A percentile compares a stretch with the other conserved stretches of the same genome.
These are phyloP conservation scores for Penicillium sp. DNA, from an alignment of 2,329 filamentous ascomycete species.

Conservation along the genomic window DNA sequence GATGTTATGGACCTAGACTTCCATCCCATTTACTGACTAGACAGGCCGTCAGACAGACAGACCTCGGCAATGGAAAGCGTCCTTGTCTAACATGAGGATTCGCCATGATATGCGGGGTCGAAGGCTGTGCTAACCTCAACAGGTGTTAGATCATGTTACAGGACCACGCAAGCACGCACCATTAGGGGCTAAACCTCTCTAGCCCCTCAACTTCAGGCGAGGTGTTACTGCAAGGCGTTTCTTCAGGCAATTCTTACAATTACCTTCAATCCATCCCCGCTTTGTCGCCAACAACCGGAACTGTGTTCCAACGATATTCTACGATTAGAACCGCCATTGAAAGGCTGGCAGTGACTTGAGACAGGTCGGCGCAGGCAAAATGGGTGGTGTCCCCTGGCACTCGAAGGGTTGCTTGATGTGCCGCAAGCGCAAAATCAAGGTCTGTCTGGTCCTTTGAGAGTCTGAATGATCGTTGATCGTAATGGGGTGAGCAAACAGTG, in stretches of 20 bases:
- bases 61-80: not conserved
- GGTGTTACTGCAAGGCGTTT: not conserved
- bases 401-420: constrained; percentile 8
- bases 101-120: not conserved
- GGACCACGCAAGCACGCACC: not conserved
- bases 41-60: not conserved
- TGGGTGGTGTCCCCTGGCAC: constrained; percentile 10
- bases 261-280: not conserved
- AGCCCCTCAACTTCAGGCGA: not conserved
- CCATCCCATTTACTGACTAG: not conserved
- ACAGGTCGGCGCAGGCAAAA: not conserved
- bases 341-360: not conserved
- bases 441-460: not conserved
- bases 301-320: no score
- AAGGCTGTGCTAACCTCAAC: not conserved
- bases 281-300: not conserved
- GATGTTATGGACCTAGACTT: not conserved
- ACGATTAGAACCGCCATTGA: not conserved
- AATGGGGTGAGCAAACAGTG: not conserved
- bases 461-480: not conserved
- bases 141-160: not conserved
- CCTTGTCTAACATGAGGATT: not conserved
- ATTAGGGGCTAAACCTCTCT: not conserved
- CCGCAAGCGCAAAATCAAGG: constrained; percentile 10
- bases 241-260: not conserved